Base-by-base conservation (phyloP, 208 protist genomes). In the Trypanosomatidae sp. region DNA sequence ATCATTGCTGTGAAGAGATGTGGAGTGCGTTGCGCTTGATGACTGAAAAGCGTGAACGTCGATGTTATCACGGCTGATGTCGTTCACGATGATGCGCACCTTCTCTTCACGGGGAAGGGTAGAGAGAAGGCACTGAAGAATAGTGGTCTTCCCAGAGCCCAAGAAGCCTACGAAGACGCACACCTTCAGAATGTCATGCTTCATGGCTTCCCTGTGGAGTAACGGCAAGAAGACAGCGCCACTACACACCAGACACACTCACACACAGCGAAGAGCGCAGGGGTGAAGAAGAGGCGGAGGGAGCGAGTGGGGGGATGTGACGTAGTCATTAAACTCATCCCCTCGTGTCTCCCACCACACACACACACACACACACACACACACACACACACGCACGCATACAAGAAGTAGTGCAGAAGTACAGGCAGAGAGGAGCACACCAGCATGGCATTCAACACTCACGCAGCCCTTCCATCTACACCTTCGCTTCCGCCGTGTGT, bases 41-140 rank as follows among this genome's bases (percentile, higher is more conserved):
- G 64, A 4, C 64, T 49, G 46, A 49, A 68, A 68, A 15, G 64
- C 64, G 44, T 68, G 44, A 28, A 55, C 30, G 28, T 68, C 64
- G 64, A 49, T 49, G 44, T 68, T 68, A 41, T 68, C 64, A 39
- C 64, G n/a, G 39, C 64, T 68, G 46, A 49, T 68, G 15, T 68
- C 64, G 44, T 55, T 68, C n/a, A 68, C 44, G 19, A 53, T 28
- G 44, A 68, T 33, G 28, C 30, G 44, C 41, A 68, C 64, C 44
- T 53, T 50, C 28, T 68, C 64, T 36, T 36, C 64, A 53, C 41
- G n/a, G 30, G 64, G 64, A 7, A 68, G 41, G 13, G 64, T 53
- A 46, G 17, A 25, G 15, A 68, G 44, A 53, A 68, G 41, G 17
- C 64, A n/a, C 44, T 68, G 64, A 13, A 68, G 41, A 22, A 53